Conservation (phyloP, 441 rosid species). For the Mallotus repandus region DNA sequence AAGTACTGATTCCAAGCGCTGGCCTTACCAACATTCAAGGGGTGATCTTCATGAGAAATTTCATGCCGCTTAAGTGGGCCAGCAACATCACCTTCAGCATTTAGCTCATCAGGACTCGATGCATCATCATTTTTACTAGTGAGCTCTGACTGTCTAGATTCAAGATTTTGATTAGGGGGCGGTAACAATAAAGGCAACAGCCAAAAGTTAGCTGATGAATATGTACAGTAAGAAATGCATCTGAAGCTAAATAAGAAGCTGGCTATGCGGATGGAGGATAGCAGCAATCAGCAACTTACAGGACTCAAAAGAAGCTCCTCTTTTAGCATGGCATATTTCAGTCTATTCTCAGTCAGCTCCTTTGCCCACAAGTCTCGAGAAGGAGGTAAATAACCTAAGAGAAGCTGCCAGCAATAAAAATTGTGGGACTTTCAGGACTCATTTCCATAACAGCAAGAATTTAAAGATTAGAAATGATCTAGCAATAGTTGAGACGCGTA, state of each 20-base stretch:
- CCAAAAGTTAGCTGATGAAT: conserved; percentile 1
- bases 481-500: neutral
- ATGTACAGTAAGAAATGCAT: conserved; percentile 9
- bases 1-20: conserved; percentile 65
- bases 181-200: conserved; percentile 15
- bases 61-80: conserved; percentile 56
- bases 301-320: conserved; percentile 65
- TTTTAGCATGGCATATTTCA: conserved; percentile 56
- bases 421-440: conserved; percentile 13
- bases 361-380: conserved; percentile 61
- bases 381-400: conserved; percentile 61
- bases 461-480: neutral
- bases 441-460: neutral
- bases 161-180: conserved; percentile 37
- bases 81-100: conserved; percentile 33
- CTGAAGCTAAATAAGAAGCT: neutral
- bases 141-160: conserved; percentile 59
- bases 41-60: conserved; percentile 74
- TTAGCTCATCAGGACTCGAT: conserved; percentile 27
- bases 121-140: conserved; percentile 32
- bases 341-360: conserved; percentile 53
- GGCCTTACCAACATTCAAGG: conserved; percentile 60
- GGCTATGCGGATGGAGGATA: too few relatives aligned
- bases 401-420: conserved; percentile 40
- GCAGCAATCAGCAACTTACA: conserved; percentile 43